Base-by-base conservation (phyloP, 2,329 filamentous ascomycete species). In the Aspergillus quadrilineatus region DNA sequence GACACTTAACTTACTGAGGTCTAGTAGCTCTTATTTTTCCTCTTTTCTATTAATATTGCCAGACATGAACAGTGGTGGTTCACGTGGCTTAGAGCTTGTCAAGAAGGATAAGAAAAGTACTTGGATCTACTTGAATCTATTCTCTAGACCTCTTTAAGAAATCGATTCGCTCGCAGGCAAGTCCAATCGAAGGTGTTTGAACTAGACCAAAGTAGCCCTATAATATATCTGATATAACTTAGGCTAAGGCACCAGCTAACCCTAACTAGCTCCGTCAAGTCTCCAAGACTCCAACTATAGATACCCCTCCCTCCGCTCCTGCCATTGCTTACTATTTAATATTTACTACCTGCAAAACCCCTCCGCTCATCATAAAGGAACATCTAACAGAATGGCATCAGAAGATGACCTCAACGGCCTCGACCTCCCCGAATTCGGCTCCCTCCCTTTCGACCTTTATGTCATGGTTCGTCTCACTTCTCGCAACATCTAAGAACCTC, bases 381-480 rank as follows among this genome's bases (percentile, higher is more conserved):
- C 22, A 45, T 6, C 43, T 7, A 29, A 45, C 12, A 30, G 6
- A 45, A 45, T 45, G 43, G 28, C 43, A 45, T 45, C 22, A 45
- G 43, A 45, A 45, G 43, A n/a, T 10, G 43, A 45, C 43, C 43
- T 45, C 8, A 45, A 30, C 43, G 44, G 39, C 55, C 43, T 45
- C 43, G 43, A 45, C 43, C 22, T 45, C 26, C 49, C 50, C 26
- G 32, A 47, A 17, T 53, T 57, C 30, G 55, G 55, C 8, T 49
- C 42, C 17, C 55, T 52, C 28, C 55, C 55, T 15, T 57, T 42
- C 15, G 43, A 45, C 43, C 43, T 29, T 45, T 45, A 45, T 45
- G 43, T 45, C 26, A 45, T 45, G 9, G 43, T 45, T 45, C 43
- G 43, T 30, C 26, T 30, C 43, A 14, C 26, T 30, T 45, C 26